Percentiles rank a stretch among this genome's conserved stretches.
Evolutionary conservation across 1,284 basidiomycete genomes (phyloP).

Genomic region (Mycena citricolor): DNA sequence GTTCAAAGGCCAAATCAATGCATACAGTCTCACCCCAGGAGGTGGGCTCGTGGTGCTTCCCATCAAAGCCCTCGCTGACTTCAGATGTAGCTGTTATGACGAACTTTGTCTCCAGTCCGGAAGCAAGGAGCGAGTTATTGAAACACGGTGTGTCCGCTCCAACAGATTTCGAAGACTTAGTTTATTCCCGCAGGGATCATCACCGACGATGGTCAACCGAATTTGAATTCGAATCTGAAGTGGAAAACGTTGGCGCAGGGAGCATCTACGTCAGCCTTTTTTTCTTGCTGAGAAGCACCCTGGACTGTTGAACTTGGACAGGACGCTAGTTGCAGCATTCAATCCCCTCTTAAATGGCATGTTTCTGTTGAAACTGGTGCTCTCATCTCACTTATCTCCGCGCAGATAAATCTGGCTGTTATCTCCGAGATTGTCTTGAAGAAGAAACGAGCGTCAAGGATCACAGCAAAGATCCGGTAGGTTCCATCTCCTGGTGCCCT

Average conservation of each 20-base stretch:
- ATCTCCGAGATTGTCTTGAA: constrained; percentile 8
- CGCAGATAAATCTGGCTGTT: constrained; percentile 16
- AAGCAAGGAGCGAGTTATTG: not conserved
- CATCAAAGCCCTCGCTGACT: not conserved
- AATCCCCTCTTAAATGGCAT: constrained; percentile 16
- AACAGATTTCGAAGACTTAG: not conserved
- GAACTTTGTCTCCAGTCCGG: constrained; percentile 8
- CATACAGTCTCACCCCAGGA: constrained; percentile 13
- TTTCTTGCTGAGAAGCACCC: not conserved
- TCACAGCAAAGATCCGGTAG: constrained; percentile 13
- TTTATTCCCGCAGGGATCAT: constrained; percentile 7
- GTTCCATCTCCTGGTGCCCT: not conserved
- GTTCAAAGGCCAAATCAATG: constrained; percentile 5
- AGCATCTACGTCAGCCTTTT: constrained; percentile 13
- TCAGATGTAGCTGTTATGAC: constrained; percentile 2
- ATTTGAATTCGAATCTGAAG: not conserved
- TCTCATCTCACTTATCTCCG: too few relatives aligned
- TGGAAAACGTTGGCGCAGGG: constrained; percentile 19
- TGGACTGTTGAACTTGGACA: not conserved
- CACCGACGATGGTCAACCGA: constrained; percentile 13
- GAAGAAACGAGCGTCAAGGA: constrained; percentile 4
- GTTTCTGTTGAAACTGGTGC: not conserved
- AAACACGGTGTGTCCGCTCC: not conserved
- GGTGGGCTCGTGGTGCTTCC: constrained; percentile 4
- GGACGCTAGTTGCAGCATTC: constrained; percentile 15